phyloP scores from a whole-genome alignment of 805 yeast genomes.

The Blastobotrys mokoenaii region DNA sequence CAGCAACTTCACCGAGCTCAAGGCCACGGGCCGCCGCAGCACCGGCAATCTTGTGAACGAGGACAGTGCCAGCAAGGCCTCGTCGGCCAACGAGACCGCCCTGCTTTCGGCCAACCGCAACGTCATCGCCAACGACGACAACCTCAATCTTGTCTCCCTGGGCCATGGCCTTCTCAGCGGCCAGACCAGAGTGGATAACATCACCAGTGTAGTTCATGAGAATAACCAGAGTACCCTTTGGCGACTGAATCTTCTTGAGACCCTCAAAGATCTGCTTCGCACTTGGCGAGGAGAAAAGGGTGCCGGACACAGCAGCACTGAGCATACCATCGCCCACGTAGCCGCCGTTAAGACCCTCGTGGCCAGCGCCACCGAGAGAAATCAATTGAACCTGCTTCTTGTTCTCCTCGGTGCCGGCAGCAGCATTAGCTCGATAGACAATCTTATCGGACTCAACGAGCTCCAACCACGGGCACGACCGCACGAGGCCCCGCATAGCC shows the following conservation, averaged over 20 bases:
- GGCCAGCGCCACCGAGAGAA: slow-evolving; percentile 95
- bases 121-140: slow-evolving; percentile 82
- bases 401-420: slow-evolving; percentile 12
- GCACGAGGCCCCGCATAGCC: slow-evolving; percentile 45
- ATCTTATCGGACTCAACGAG: slow-evolving; percentile 42
- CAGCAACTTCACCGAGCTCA: slow-evolving; percentile 45
- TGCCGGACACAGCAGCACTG: slow-evolving; percentile 85
- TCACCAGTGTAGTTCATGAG: slow-evolving; percentile 95
- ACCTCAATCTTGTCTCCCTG: slow-evolving; percentile 66
- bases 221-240: slow-evolving; percentile 64
- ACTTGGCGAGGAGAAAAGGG: slow-evolving; percentile 91
- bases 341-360: slow-evolving; percentile 91
- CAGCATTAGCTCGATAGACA: slow-evolving; percentile 12
- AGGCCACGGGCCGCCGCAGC: slow-evolving; percentile 44
- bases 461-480: slow-evolving; percentile 45
- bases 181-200: slow-evolving; percentile 83
- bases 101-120: slow-evolving; percentile 83
- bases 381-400: slow-evolving; percentile 48
- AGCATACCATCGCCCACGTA: slow-evolving; percentile 78
- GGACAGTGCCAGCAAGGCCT: slow-evolving; percentile 85
- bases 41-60: slow-evolving; percentile 81
- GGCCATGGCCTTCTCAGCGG: slow-evolving; percentile 79
- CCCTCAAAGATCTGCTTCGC: slow-evolving; percentile 77
- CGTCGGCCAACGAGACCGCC: slow-evolving; percentile 91
- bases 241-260: slow-evolving; percentile 46